A percentile compares a stretch with the other conserved stretches of the same genome.
Conservation (phyloP, 2,329 filamentous ascomycete species). For the Proliferodiscus dingleyae region DNA sequence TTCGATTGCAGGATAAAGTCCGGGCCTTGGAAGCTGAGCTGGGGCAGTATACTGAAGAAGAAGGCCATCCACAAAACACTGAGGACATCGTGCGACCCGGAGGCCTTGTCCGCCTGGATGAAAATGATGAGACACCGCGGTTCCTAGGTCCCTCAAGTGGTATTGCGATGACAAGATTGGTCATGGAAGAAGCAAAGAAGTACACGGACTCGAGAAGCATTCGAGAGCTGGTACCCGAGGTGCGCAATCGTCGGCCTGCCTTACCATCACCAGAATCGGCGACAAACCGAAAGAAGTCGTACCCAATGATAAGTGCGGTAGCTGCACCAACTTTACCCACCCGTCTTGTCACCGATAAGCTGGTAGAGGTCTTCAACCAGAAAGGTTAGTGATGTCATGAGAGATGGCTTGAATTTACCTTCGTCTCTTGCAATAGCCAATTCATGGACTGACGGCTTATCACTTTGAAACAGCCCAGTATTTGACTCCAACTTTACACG, state of each 20-base stretch:
- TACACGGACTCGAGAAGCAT: constrained; percentile 89
- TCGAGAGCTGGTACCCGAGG: constrained; percentile 81
- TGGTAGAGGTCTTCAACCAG: constrained; percentile 80
- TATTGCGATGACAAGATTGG: constrained; percentile 87
- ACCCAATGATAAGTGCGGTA: constrained; percentile 82
- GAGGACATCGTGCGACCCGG: constrained; percentile 86
- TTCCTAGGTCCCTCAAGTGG: constrained; percentile 93
- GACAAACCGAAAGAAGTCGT: constrained; percentile 72
- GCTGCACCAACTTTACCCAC: constrained; percentile 73
- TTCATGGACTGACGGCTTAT: constrained; percentile 10
- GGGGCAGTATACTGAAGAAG: constrained; percentile 71
- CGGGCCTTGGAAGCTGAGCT: constrained; percentile 78
- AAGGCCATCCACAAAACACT: constrained; percentile 63
- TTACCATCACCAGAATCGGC: constrained; percentile 53
- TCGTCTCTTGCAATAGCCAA: not conserved
- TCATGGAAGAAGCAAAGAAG: constrained; percentile 95
- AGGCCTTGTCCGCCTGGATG: constrained; percentile 77
- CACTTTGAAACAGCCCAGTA: constrained; percentile 76
- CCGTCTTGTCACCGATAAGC: constrained; percentile 65
- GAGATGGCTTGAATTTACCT: not conserved
- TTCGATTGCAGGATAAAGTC: constrained; percentile 84
- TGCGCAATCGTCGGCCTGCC: constrained; percentile 58
- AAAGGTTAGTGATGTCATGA: constrained; percentile 54
- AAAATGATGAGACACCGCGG: constrained; percentile 78
- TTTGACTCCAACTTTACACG: constrained; percentile 82